These are phyloP conservation scores for Poa annua DNA, from an alignment of 176 grass and related monocot species.

Conservation along the genomic window DNA sequence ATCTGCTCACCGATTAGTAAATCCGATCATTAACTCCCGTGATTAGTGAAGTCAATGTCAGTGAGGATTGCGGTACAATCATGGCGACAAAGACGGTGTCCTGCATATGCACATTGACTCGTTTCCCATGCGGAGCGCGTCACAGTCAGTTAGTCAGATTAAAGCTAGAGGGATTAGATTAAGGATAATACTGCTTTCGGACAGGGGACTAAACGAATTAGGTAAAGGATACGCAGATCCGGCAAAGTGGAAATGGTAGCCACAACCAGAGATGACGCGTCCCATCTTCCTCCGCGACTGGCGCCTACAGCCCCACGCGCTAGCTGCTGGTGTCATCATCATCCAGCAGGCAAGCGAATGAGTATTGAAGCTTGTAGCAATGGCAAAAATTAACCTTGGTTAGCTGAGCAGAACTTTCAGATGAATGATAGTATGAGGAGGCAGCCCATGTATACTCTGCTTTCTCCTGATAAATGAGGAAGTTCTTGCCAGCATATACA, in stretches of 20 bases:
- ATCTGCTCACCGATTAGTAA: not conserved
- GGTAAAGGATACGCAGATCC: slow-evolving; percentile 26
- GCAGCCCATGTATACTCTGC: slow-evolving; percentile 13
- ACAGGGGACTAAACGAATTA: not conserved
- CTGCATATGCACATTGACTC: slow-evolving; percentile 30
- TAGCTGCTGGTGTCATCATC: not conserved
- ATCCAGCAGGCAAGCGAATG: not conserved
- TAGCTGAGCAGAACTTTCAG: not conserved
- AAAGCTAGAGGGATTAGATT: not conserved
- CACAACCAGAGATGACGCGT: not conserved
- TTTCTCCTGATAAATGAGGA: slow-evolving; percentile 14
- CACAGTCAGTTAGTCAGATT: not conserved
- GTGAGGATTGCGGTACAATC: not conserved
- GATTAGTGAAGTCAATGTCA: slow-evolving; percentile 32
- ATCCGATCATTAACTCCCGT: not conserved
- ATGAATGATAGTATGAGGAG: not conserved
- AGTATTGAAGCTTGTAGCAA: not conserved
- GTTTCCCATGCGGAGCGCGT: not conserved
- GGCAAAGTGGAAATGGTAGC: slow-evolving; percentile 20
- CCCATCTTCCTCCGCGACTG: slow-evolving; percentile 10
- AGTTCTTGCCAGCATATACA: not conserved
- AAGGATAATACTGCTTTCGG: not conserved
- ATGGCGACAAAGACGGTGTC: not conserved
- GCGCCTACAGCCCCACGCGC: not conserved
- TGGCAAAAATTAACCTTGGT: not conserved